phyloP scores from a whole-genome alignment of 345 rosid genomes.

The Eucalyptus brandiana region DNA sequence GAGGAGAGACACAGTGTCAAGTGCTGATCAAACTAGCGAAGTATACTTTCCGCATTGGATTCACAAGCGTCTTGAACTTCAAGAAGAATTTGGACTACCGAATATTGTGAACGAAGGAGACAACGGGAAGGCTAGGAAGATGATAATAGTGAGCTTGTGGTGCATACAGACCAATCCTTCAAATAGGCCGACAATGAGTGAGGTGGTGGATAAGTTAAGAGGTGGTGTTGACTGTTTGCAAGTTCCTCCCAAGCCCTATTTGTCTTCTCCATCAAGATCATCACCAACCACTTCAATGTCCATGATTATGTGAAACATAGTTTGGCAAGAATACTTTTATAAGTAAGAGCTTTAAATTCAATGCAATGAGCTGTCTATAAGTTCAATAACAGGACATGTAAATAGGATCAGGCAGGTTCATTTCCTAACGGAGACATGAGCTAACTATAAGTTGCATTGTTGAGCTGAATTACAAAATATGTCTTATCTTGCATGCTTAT shows the following conservation, averaged over 20 bases:
- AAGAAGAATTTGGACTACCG: neutral
- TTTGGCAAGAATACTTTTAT: neutral
- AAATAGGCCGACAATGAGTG: neutral
- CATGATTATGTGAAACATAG: neutral
- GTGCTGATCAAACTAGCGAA: neutral
- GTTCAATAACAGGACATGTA: neutral
- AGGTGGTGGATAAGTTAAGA: neutral
- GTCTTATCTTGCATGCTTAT: neutral
- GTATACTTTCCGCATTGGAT: neutral
- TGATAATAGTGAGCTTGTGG: neutral
- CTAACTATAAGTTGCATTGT: neutral
- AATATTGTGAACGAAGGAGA: neutral
- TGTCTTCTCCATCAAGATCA: neutral
- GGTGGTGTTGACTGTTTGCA: neutral
- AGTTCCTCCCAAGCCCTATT: neutral
- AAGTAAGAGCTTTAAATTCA: neutral
- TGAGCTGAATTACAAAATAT: no score
- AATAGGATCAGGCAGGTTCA: neutral
- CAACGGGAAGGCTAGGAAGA: neutral
- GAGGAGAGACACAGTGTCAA: neutral
- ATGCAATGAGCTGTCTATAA: neutral
- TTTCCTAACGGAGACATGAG: neutral
- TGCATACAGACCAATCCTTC: neutral
- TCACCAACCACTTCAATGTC: neutral
- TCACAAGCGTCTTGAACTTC: neutral